These are phyloP conservation scores for Hamigera avellanea DNA, from an alignment of 495 filamentous ascomycete genomes.

Conservation along the genomic window DNA sequence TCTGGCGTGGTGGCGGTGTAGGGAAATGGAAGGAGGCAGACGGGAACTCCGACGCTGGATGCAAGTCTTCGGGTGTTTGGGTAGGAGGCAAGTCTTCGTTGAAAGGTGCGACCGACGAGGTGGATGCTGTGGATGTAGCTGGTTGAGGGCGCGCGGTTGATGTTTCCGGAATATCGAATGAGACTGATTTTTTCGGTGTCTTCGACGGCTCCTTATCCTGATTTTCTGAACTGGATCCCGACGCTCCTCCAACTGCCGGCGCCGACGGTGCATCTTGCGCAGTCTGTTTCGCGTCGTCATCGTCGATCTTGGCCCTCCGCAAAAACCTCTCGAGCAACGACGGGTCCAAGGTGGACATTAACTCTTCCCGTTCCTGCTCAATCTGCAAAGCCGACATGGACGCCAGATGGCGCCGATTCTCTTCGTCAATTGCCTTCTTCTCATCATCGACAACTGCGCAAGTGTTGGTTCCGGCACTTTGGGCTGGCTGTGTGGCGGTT, in stretches of 20 bases:
- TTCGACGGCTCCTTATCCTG: neutral
- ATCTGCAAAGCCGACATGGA: constrained; percentile 78
- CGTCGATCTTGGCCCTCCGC: constrained; percentile 67
- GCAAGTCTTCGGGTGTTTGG: constrained; percentile 24
- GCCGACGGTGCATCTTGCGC: neutral
- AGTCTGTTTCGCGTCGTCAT: constrained; percentile 20
- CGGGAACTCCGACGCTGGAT: constrained; percentile 29
- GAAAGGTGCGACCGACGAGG: constrained; percentile 13
- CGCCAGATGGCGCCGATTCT: constrained; percentile 65
- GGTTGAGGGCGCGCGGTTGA: constrained; percentile 6
- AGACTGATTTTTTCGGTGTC: constrained; percentile 17
- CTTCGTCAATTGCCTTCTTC: constrained; percentile 59
- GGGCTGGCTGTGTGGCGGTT: constrained; percentile 1
- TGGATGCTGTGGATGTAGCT: constrained; percentile 1
- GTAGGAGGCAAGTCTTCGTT: constrained; percentile 26
- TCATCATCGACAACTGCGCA: constrained; percentile 30
- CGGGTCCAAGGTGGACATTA: constrained; percentile 58
- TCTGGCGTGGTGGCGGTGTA: constrained; percentile 33
- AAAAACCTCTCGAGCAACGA: constrained; percentile 65
- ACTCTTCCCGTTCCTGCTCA: constrained; percentile 58
- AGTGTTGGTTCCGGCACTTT: neutral
- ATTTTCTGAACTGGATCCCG: constrained; percentile 1
- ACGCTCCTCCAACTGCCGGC: neutral
- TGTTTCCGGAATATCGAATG: constrained; percentile 15
- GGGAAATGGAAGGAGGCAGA: constrained; percentile 50